Evolutionary conservation across 2,329 filamentous ascomycete genomes (phyloP).

Genomic region (Chalaropsis thielavioides): DNA sequence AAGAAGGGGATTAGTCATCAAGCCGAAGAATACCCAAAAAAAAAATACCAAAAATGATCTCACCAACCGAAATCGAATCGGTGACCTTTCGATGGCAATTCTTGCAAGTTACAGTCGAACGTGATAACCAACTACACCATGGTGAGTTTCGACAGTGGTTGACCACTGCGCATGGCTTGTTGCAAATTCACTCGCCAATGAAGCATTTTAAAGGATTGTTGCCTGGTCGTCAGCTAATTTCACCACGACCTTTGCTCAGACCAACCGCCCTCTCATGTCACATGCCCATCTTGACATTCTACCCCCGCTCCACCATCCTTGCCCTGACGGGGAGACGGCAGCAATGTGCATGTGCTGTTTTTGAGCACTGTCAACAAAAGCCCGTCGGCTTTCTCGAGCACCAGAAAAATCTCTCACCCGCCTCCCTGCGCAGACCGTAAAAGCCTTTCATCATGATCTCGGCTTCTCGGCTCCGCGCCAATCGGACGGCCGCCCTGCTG

Average conservation of each 20-base stretch:
- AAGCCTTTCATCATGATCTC: background rate
- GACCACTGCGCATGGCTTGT: constrained; percentile 14
- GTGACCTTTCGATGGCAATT: constrained; percentile 18
- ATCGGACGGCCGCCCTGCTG: background rate
- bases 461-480: background rate
- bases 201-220: background rate
- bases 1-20: background rate
- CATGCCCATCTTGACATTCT: too few species aligned
- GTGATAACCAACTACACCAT: constrained; percentile 17
- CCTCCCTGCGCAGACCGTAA: too few species aligned
- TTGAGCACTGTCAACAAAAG: too few species aligned
- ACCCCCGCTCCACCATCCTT: too few species aligned
- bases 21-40: background rate
- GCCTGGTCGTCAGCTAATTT: background rate
- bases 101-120: constrained; percentile 17
- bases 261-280: too few species aligned
- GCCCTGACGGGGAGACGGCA: too few species aligned
- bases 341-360: too few species aligned
- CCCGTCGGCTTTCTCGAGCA: too few species aligned
- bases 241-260: too few species aligned
- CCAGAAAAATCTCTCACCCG: too few species aligned
- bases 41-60: constrained; percentile 14
- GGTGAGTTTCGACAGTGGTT: constrained; percentile 16
- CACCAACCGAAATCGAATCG: constrained; percentile 18
- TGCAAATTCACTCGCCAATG: background rate